Conservation (phyloP, 208 protist genomes). For the Leishmania lainsoni region DNA sequence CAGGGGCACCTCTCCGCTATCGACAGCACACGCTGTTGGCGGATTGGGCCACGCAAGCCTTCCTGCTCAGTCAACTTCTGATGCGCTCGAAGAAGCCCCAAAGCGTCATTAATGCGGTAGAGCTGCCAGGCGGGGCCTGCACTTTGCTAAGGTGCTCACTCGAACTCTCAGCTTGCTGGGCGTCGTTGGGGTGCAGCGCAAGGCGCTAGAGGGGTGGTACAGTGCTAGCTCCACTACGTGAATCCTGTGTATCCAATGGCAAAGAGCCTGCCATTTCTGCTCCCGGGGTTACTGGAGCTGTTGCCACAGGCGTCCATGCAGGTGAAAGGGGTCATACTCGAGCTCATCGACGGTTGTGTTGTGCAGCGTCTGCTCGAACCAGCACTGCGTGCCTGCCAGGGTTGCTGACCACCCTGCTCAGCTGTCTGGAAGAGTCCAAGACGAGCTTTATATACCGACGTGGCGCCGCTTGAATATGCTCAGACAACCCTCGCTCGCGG, state of each 20-base stretch:
- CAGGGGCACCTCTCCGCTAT: slow-evolving; percentile 17
- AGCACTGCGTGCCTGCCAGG: slow-evolving; percentile 40
- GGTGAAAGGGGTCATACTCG: slow-evolving; percentile 26
- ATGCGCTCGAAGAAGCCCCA: slow-evolving; percentile 19
- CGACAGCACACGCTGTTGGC: slow-evolving; percentile 17
- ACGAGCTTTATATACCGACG: slow-evolving; percentile 54
- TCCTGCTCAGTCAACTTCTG: slow-evolving; percentile 23
- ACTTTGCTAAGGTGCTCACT: slow-evolving; percentile 46
- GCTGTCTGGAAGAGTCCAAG: slow-evolving; percentile 63
- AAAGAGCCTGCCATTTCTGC: slow-evolving; percentile 18
- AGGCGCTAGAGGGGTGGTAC: slow-evolving; percentile 64
- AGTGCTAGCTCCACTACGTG: slow-evolving; percentile 28
- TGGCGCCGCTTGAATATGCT: slow-evolving; percentile 42
- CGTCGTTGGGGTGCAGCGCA: slow-evolving; percentile 72
- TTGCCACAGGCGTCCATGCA: slow-evolving; percentile 36
- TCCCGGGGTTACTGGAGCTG: slow-evolving; percentile 27
- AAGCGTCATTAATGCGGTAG: slow-evolving; percentile 30
- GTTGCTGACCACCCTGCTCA: slow-evolving; percentile 45
- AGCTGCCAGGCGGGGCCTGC: slow-evolving; percentile 36
- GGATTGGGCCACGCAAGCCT: slow-evolving; percentile 27
- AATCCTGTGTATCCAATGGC: slow-evolving; percentile 32
- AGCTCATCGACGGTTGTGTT: slow-evolving; percentile 19
- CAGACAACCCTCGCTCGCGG: slow-evolving; percentile 21
- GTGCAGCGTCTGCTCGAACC: slow-evolving; percentile 26
- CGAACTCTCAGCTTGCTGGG: slow-evolving; percentile 48